Evolutionary conservation across 345 rosid genomes (phyloP).

Genomic region (Heritiera littoralis): DNA sequence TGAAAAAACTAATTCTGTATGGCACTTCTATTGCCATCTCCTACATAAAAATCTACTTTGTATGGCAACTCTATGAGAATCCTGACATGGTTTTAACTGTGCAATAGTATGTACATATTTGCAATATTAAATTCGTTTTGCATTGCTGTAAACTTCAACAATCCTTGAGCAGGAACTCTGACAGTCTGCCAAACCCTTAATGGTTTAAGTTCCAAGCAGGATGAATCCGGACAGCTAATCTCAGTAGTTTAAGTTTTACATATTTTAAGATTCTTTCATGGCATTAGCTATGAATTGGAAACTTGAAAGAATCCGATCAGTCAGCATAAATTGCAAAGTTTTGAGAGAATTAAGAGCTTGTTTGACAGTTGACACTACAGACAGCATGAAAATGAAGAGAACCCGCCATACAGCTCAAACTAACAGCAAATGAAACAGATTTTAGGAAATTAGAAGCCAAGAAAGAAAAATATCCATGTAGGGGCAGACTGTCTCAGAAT

Average conservation of each 20-base stretch:
- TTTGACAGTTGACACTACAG: background rate
- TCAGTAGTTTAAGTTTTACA: background rate
- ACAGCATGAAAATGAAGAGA: too few relatives aligned
- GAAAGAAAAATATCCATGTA: background rate
- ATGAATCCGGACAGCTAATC: background rate
- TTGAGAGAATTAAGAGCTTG: background rate
- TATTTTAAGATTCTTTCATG: background rate
- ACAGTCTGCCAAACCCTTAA: background rate
- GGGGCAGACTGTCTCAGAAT: too few relatives aligned
- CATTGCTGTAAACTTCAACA: background rate
- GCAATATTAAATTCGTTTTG: background rate
- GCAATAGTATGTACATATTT: background rate
- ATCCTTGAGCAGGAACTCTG: too few relatives aligned
- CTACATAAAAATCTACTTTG: too few relatives aligned
- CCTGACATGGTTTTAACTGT: background rate
- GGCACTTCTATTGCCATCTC: background rate
- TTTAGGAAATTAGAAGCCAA: background rate
- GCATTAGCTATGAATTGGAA: background rate
- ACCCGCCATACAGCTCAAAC: background rate
- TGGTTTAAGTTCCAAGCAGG: background rate
- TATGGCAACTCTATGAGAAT: background rate
- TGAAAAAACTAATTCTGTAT: background rate
- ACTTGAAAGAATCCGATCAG: background rate
- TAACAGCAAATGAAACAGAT: background rate
- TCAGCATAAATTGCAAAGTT: background rate